Evolutionary conservation across 768 basidiomycete species (phyloP), one percentile per base, ranked within the genome.

Genomic region (Podaxis carcinomalis): DNA sequence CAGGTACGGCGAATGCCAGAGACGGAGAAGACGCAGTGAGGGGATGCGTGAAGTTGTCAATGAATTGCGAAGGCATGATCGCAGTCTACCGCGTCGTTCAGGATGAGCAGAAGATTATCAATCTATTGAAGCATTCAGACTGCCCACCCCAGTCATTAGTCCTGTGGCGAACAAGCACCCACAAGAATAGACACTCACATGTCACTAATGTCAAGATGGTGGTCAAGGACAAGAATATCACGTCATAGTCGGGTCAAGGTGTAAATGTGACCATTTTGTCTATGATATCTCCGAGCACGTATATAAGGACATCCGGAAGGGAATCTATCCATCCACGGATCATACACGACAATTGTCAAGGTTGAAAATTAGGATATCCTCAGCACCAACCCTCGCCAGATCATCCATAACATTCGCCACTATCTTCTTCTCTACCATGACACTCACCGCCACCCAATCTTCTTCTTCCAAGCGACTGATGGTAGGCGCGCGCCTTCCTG

Each of bases 291-390:
- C 21, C 19, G 47, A 23, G 25, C 23, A 27, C 7, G 23, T n/a
- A 49, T 49, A 49, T 11, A 23, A 23, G 23, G 11, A 13, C 25
- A 49, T 4, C 10, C 14, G 23, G 11, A 11, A 21, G 13, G 21
- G 23, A 49, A 9, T 27, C n/a, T 44, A 56, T 21, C 10, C 27
- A 49, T 47, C 21, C 21, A 13, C 3, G 32, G 11, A 53, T 73
- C 77, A 93, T 32, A 98, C 95, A 73, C 95, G 84, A 78, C 95
- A 98, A 73, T 98, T 98, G 71, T 93, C 88, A 65, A 99, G 74
- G 63, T 86, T 91, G 70, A 96, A 90, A 56, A 95, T 85, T 65
- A 98, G 74, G 50, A 98, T 82, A 70, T 99, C 97, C 72, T 93
- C 85, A 2, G 97, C 96, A 14, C 97, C 97, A 40, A 87, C 80